A percentile compares a stretch with the other conserved stretches of the same genome.
Evolutionary conservation across 2,329 filamentous ascomycete species (phyloP).

Genomic region (Parastagonospora avenae): DNA sequence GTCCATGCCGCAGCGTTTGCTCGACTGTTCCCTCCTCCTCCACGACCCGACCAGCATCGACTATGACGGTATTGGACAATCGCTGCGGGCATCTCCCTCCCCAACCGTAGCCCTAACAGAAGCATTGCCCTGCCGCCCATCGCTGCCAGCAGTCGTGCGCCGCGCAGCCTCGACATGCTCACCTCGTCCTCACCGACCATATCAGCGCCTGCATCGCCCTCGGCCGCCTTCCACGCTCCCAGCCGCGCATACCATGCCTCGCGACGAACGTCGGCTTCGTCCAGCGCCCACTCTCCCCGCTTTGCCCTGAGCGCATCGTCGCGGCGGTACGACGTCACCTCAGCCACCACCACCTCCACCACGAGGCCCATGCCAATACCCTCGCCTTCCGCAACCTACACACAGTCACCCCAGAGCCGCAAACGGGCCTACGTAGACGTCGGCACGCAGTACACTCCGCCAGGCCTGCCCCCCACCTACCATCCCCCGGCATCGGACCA

Average conservation of each 20-base stretch:
- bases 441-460: slow-evolving; percentile 61
- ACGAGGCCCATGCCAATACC: slow-evolving; percentile 28
- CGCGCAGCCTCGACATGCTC: slow-evolving; percentile 35
- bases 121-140: neutral
- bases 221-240: slow-evolving; percentile 41
- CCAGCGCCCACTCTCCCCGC: slow-evolving; percentile 39
- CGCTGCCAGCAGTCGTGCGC: neutral
- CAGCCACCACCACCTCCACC: slow-evolving; percentile 26
- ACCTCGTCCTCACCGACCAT: slow-evolving; percentile 44
- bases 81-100: slow-evolving; percentile 14
- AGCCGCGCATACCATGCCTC: slow-evolving; percentile 40
- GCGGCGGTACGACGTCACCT: slow-evolving; percentile 31
- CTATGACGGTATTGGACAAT: slow-evolving; percentile 22
- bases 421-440: slow-evolving; percentile 54
- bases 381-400: slow-evolving; percentile 28
- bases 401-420: slow-evolving; percentile 31
- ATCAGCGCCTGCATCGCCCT: slow-evolving; percentile 45
- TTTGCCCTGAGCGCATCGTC: slow-evolving; percentile 37
- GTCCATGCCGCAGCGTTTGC: slow-evolving; percentile 17
- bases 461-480: slow-evolving; percentile 53
- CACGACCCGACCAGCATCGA: slow-evolving; percentile 13
- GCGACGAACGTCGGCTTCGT: slow-evolving; percentile 37
- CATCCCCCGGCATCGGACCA: slow-evolving; percentile 19
- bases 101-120: slow-evolving; percentile 7
- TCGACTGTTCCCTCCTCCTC: slow-evolving; percentile 9